Base-by-base conservation (phyloP, 495 filamentous ascomycete genomes). In the Extremus antarcticus region DNA sequence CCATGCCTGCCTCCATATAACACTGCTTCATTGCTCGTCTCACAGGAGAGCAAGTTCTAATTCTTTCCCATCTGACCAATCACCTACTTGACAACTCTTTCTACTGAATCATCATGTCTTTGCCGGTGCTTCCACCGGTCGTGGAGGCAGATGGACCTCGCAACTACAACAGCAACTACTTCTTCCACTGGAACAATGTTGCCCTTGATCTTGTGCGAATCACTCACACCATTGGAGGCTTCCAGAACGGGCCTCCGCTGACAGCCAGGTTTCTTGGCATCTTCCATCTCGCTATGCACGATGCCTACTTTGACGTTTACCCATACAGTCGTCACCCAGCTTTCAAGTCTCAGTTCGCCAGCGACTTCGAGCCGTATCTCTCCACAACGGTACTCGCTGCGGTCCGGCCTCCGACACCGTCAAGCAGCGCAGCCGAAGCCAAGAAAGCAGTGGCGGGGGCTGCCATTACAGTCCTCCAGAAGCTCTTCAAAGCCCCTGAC, bases 101-200 rank as follows among this genome's bases (percentile, higher is more conserved):
- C 29, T n/a, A n/a, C n/a, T n/a, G n/a, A 35, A 7, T 13, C 29
- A 35, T 13, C 13, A 35, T 35, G 29, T 35, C 29, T 7, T 13
- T 35, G 29, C 29, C 29, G 7, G 29, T 35, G 7, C 29, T 35
- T 13, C 29, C 29, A 13, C 29, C 4, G 29, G 29, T 35, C 29
- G 29, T 35, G 29, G 29, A 35, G 13, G 29, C 29, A 35, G 29
- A n/a, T 45, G 19, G 41, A 7, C 4, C 4, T 7, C 4, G 41
- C 3, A 17, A 45, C n/a, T 45, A 45, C 40, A 66, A 66, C 41
- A 57, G 23, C 19, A 69, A 69, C 48, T 69, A 67, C 48, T 53
- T 69, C 25, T 59, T 69, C 47, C 68, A 65, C 54, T 69, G 63
- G 66, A 68, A 68, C 50, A 58, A 54, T 47, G 51, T 65, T 9